Percentiles rank a stretch among this genome's conserved stretches.
These are phyloP conservation scores for Aspergillus pseudotamarii DNA, from an alignment of 2,329 filamentous ascomycete species.

Conservation along the genomic window DNA sequence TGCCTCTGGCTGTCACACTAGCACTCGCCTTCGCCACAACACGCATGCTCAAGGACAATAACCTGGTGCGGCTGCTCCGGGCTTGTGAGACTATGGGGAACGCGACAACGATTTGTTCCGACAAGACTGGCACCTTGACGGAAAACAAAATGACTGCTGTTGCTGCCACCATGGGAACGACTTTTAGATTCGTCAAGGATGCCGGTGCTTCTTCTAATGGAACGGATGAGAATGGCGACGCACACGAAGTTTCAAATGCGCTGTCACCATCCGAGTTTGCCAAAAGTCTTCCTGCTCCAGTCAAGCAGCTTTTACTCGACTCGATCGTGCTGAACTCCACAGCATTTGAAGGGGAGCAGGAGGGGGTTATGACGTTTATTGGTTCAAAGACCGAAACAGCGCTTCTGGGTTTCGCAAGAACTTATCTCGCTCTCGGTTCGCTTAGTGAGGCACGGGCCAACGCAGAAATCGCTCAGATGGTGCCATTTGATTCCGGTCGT, in stretches of 20 bases:
- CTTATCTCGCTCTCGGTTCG: slow-evolving; percentile 66
- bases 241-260: slow-evolving; percentile 40
- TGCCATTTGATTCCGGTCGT: slow-evolving; percentile 64
- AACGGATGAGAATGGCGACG: slow-evolving; percentile 23
- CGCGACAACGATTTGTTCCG: slow-evolving; percentile 65
- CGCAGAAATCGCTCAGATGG: slow-evolving; percentile 56
- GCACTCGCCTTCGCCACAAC: slow-evolving; percentile 66
- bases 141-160: slow-evolving; percentile 67
- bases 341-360: slow-evolving; percentile 67
- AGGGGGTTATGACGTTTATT: slow-evolving; percentile 64
- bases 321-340: slow-evolving; percentile 71
- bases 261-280: slow-evolving; percentile 59
- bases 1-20: slow-evolving; percentile 63
- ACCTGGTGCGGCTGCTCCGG: slow-evolving; percentile 61
- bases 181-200: slow-evolving; percentile 43
- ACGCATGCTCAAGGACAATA: slow-evolving; percentile 65
- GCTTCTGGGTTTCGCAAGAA: slow-evolving; percentile 68
- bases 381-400: slow-evolving; percentile 80
- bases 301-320: slow-evolving; percentile 61
- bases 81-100: slow-evolving; percentile 68
- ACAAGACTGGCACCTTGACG: slow-evolving; percentile 68
- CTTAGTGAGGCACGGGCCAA: slow-evolving; percentile 65
- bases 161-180: slow-evolving; percentile 56
- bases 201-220: slow-evolving; percentile 36
- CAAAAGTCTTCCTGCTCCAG: slow-evolving; percentile 52